A percentile compares a stretch with the other conserved stretches of the same genome.
phyloP scores from a whole-genome alignment of 2,329 filamentous ascomycete species.

The Fusarium vanettenii region DNA sequence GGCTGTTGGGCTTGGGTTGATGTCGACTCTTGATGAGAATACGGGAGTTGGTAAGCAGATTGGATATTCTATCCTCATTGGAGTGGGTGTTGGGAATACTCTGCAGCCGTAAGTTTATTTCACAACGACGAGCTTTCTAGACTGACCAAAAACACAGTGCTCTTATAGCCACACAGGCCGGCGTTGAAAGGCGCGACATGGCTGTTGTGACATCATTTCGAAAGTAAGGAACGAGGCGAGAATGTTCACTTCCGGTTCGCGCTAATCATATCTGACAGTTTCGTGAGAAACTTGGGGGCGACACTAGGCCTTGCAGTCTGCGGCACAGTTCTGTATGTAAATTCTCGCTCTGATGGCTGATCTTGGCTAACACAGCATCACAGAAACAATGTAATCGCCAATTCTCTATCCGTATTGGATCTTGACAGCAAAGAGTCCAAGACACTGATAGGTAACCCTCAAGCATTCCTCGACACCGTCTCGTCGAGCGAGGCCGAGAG shows the following conservation, averaged over 20 bases:
- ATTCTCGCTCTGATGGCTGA: fast-evolving
- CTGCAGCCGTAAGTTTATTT: slow-evolving; percentile 56
- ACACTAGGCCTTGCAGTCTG: slow-evolving; percentile 54
- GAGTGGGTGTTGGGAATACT: slow-evolving; percentile 63
- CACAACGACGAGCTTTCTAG: not conserved
- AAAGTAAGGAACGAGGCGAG: slow-evolving; percentile 47
- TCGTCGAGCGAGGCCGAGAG: slow-evolving; percentile 43
- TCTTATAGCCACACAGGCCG: slow-evolving; percentile 66
- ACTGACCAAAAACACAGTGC: slow-evolving; percentile 43
- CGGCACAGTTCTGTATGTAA: slow-evolving; percentile 52
- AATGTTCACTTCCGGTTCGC: not conserved
- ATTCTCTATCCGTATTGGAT: slow-evolving; percentile 42
- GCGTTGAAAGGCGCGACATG: slow-evolving; percentile 62
- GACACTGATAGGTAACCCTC: slow-evolving; percentile 49
- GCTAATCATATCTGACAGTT: slow-evolving; percentile 38
- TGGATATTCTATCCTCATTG: slow-evolving; percentile 64
- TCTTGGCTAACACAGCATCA: not conserved
- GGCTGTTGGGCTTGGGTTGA: slow-evolving; percentile 63
- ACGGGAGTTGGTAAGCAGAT: slow-evolving; percentile 65
- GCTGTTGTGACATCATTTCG: slow-evolving; percentile 57
- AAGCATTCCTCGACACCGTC: slow-evolving; percentile 46
- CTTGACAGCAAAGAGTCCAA: slow-evolving; percentile 38
- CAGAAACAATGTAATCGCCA: slow-evolving; percentile 53
- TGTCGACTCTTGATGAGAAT: slow-evolving; percentile 61
- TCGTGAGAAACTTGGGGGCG: slow-evolving; percentile 54